Base-by-base conservation (phyloP, 257 asterid species). In the Primulina eburnea region DNA sequence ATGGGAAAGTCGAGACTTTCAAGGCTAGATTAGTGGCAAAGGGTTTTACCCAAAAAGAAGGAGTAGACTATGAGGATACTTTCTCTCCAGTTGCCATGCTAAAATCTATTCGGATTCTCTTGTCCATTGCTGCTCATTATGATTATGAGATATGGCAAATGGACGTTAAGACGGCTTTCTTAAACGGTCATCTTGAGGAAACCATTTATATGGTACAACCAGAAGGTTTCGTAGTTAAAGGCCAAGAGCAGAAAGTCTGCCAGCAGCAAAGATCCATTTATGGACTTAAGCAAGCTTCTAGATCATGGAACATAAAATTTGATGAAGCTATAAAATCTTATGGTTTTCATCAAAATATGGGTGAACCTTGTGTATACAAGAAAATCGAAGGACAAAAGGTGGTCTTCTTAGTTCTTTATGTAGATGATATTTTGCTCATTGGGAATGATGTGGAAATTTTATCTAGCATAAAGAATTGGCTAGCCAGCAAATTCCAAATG, bases 221-320 rank as follows among this genome's bases (percentile, higher is more conserved):
- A n/a, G 11, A 18, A 0, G 70, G 70, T 4, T 65, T 18, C 32
- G 7, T 65, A 4, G 59, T 2, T 2, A 8, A 65, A n/a, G 34
- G 14, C 32, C 55, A 65, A 38, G 16, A 37, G 1, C 2, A 65
- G 0, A 35, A 35, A 7, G 18, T 35, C 21, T 38, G n/a, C 2
- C 38, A 40, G 18, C 14, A 20, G 1, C 38, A n/a, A 28, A 18
- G 1, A 30, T 35, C 32, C n/a, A 37, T 37, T 4, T 38, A 35
- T 64, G 57, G 58, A 9, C 69, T 65, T 5, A 65, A 65, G 8
- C 58, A 40, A 0, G 67, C 50, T 26, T 65, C 69, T 65, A 65
- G 58, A 26, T 28, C 35, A 0, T 52, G 62, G 30, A 16, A 67
- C 35, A 69, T 21, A 2, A 7, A 30, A 33, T 69, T 69, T 20